Percentiles rank a stretch among this genome's conserved stretches.
Evolutionary conservation across 345 rosid genomes (phyloP).

Genomic region (Populus euphratica): DNA sequence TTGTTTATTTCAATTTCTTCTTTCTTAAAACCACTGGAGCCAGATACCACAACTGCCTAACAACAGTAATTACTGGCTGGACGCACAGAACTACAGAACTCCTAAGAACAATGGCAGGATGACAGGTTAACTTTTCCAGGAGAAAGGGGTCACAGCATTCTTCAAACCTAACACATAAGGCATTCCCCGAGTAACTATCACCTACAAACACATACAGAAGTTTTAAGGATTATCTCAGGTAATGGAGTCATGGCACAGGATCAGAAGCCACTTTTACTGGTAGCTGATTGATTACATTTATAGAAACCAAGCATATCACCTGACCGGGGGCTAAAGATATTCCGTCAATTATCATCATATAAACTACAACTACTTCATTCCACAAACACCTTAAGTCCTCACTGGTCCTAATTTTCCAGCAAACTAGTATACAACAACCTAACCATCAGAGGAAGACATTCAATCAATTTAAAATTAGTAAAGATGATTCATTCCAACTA

Average conservation of each 20-base stretch:
- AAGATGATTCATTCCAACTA: neutral
- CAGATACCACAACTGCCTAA: too few species aligned
- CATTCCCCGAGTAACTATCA: neutral
- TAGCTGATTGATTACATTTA: neutral
- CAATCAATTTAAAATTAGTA: neutral
- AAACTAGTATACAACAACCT: neutral
- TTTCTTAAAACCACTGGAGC: too few species aligned
- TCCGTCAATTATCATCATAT: neutral
- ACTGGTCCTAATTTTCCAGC: neutral
- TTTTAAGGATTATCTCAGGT: too few species aligned
- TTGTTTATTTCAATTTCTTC: too few species aligned
- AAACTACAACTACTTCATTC: neutral
- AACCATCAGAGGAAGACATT: neutral
- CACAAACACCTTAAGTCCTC: neutral
- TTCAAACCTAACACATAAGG: too few species aligned
- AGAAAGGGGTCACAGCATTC: too few species aligned
- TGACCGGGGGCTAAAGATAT: neutral
- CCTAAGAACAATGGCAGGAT: too few species aligned
- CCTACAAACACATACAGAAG: neutral
- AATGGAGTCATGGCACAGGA: too few species aligned
- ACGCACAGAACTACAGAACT: too few species aligned
- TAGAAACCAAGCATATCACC: neutral
- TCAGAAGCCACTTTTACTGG: neutral
- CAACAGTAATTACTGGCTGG: too few species aligned
- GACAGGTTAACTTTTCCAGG: too few species aligned